Percentiles rank a stretch among this genome's conserved stretches.
Evolutionary conservation across 2,329 filamentous ascomycete species (phyloP).

Genomic region (Fusarium sulawesiense): DNA sequence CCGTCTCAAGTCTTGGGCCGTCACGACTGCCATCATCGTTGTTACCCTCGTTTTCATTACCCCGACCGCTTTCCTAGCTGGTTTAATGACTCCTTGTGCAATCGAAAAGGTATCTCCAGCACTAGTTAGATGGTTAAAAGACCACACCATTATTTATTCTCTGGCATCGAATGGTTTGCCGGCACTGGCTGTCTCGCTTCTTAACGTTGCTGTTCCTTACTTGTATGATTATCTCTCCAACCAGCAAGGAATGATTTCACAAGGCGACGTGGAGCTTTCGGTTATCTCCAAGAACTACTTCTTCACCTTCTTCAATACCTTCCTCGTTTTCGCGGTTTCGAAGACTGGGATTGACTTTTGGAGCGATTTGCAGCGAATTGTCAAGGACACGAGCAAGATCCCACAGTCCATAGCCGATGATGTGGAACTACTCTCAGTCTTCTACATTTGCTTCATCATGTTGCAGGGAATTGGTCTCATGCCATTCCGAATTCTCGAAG

Average conservation of each 20-base stretch:
- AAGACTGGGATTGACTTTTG: constrained; percentile 83
- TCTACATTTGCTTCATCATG: constrained; percentile 95
- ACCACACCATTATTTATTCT: constrained; percentile 76
- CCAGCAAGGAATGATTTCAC: constrained; percentile 93
- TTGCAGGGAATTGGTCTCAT: constrained; percentile 94
- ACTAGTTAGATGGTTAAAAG: constrained; percentile 73
- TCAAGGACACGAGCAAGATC: constrained; percentile 83
- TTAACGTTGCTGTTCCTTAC: constrained; percentile 92
- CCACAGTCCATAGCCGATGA: constrained; percentile 77
- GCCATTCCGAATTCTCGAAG: constrained; percentile 89
- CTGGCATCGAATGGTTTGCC: constrained; percentile 90
- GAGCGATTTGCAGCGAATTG: constrained; percentile 69
- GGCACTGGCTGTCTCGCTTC: constrained; percentile 83
- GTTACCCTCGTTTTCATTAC: constrained; percentile 90
- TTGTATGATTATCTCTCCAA: constrained; percentile 94
- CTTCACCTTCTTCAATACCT: constrained; percentile 99
- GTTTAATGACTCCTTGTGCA: constrained; percentile 82
- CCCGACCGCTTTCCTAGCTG: constrained; percentile 82
- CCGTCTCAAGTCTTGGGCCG: constrained; percentile 81
- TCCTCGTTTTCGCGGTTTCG: constrained; percentile 91
- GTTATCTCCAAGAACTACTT: constrained; percentile 99
- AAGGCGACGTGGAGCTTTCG: constrained; percentile 92
- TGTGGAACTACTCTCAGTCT: constrained; percentile 69
- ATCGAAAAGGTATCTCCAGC: constrained; percentile 78
- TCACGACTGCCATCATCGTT: constrained; percentile 84